These are phyloP conservation scores for Stephanodiscus minutulus DNA, from an alignment of 108 stramenopile species.

Conservation along the genomic window DNA sequence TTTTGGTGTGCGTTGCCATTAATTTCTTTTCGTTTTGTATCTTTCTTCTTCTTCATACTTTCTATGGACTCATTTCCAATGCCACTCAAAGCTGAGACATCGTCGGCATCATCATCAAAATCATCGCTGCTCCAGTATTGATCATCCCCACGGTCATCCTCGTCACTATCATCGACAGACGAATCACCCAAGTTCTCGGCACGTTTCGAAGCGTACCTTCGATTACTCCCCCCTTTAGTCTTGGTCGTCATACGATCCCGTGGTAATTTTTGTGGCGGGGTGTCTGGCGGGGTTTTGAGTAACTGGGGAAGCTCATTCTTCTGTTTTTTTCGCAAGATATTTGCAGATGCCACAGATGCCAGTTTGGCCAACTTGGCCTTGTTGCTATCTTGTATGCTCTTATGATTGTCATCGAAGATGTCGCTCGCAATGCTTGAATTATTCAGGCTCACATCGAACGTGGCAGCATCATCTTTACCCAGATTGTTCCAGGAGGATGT, in stretches of 20 bases:
- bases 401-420: neutral
- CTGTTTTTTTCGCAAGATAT: neutral
- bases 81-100: slow-evolving; percentile 47
- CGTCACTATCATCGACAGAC: slow-evolving; percentile 10
- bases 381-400: neutral
- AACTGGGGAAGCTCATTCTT: neutral
- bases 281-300: neutral
- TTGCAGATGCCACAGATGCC: neutral
- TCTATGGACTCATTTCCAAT: slow-evolving; percentile 37
- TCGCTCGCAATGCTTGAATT: slow-evolving; percentile 13
- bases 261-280: neutral
- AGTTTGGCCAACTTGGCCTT: no score
- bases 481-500: neutral
- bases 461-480: slow-evolving; percentile 5
- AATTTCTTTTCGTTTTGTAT: neutral
- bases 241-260: neutral
- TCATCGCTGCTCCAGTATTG: slow-evolving; percentile 20
- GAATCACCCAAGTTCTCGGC: slow-evolving; percentile 19
- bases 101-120: slow-evolving; percentile 20
- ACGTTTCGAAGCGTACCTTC: slow-evolving; percentile 1
- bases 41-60: slow-evolving; percentile 7
- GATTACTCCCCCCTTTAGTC: slow-evolving; percentile 2
- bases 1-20: slow-evolving; percentile 4
- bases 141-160: neutral
- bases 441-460: slow-evolving; percentile 23